Evolutionary conservation across 176 grass and related monocot genomes (phyloP).

Genomic region (Carex kokanica): DNA sequence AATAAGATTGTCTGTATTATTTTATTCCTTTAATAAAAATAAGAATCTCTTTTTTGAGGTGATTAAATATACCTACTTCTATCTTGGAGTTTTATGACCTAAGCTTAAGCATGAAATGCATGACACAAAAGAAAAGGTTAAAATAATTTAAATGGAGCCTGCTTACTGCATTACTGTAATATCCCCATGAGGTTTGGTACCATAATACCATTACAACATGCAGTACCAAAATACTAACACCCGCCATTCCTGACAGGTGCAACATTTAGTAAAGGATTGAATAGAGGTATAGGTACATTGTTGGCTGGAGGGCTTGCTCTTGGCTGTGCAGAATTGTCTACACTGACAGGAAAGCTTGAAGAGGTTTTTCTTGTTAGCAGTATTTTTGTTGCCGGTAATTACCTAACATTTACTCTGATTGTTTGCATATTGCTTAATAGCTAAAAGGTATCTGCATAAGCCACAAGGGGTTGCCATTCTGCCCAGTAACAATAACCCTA

Average conservation of each 20-base stretch:
- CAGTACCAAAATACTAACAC: neutral
- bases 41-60: neutral
- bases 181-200: neutral
- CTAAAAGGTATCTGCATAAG: neutral
- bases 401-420: neutral
- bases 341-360: conserved; percentile 48
- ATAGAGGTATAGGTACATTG: conserved; percentile 74
- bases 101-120: neutral
- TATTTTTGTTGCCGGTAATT: conserved; percentile 67
- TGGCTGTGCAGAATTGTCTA: conserved; percentile 57
- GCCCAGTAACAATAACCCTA: neutral
- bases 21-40: neutral
- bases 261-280: conserved; percentile 92
- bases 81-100: neutral
- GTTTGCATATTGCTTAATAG: neutral
- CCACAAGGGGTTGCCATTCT: neutral
- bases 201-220: neutral
- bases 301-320: conserved; percentile 84
- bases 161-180: neutral
- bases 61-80: neutral
- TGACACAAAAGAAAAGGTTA: neutral
- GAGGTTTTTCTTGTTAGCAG: conserved; percentile 69
- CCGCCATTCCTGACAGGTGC: conserved; percentile 52
- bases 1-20: conserved; percentile 1
- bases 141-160: neutral